These are phyloP conservation scores for Tetracladium marchalianum DNA, from an alignment of 495 filamentous ascomycete species.

Conservation along the genomic window DNA sequence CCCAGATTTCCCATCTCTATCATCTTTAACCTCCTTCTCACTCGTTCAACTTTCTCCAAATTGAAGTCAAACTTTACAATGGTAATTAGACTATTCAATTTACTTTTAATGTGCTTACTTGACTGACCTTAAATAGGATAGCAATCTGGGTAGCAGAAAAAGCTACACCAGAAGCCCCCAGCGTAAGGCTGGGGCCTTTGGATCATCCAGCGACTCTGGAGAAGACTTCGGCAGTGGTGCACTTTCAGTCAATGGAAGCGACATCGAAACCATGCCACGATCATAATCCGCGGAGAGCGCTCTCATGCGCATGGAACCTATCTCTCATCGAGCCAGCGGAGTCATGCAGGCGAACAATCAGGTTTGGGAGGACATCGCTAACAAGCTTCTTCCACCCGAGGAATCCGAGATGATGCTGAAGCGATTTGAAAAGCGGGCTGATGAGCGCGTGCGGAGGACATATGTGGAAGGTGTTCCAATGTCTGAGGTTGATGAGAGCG, in stretches of 20 bases:
- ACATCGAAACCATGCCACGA: background rate
- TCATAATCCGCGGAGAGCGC: background rate
- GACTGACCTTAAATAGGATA: too few relatives aligned
- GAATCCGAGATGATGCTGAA: constrained; percentile 10
- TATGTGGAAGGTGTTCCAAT: constrained; percentile 10
- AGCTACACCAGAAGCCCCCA: too few relatives aligned
- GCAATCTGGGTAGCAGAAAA: too few relatives aligned
- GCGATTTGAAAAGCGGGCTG: constrained; percentile 5
- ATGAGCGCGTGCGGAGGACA: constrained; percentile 11
- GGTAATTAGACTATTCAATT: too few relatives aligned
- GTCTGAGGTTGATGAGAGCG: constrained; percentile 17
- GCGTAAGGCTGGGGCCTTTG: too few relatives aligned
- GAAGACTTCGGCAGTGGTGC: too few relatives aligned
- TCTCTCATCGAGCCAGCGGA: constrained; percentile 9
- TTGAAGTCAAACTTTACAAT: background rate
- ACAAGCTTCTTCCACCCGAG: constrained; percentile 11
- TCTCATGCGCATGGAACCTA: background rate
- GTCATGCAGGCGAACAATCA: constrained; percentile 3
- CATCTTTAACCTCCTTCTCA: background rate
- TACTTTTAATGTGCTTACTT: too few relatives aligned
- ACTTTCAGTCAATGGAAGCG: background rate
- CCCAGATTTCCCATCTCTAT: too few relatives aligned
- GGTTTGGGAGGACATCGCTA: constrained; percentile 8
- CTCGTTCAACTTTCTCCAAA: background rate
- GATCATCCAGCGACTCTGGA: too few relatives aligned